phyloP scores from a whole-genome alignment of 148 eudicot genomes.

The Hydrangea macrophylla region DNA sequence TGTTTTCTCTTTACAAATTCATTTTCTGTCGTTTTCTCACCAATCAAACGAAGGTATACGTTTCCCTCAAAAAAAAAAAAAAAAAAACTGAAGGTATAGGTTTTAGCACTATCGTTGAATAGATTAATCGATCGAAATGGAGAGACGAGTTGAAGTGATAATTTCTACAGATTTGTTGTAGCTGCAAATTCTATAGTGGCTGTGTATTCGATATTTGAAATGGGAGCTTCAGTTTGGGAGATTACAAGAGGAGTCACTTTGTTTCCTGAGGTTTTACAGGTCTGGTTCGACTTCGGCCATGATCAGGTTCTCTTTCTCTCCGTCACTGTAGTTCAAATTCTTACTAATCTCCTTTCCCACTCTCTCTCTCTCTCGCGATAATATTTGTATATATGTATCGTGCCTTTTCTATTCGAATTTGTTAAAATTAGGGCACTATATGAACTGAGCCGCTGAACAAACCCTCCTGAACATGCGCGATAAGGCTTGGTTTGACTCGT shows the following conservation, averaged over 20 bases:
- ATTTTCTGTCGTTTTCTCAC: neutral
- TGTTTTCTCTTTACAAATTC: too few relatives aligned
- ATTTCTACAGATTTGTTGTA: constrained; percentile 45
- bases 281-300: constrained; percentile 87
- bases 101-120: neutral
- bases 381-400: too few relatives aligned
- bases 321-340: neutral
- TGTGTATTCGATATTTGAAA: constrained; percentile 66
- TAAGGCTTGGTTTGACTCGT: too few relatives aligned
- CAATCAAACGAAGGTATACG: neutral
- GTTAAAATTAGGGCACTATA: too few relatives aligned
- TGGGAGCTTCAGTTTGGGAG: constrained; percentile 84
- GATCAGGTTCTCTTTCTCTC: constrained; percentile 56
- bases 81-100: neutral
- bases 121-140: neutral
- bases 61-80: neutral
- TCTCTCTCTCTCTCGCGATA: neutral
- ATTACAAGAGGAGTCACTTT: constrained; percentile 59
- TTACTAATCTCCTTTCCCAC: too few relatives aligned
- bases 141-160: neutral
- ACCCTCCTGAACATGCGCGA: too few relatives aligned
- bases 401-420: too few relatives aligned
- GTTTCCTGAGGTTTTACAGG: constrained; percentile 67
- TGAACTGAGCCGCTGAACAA: too few relatives aligned
- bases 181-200: constrained; percentile 73